A percentile compares a stretch with the other conserved stretches of the same genome.
Conservation (phyloP, 805 yeast species). For the Naumovozyma baii region DNA sequence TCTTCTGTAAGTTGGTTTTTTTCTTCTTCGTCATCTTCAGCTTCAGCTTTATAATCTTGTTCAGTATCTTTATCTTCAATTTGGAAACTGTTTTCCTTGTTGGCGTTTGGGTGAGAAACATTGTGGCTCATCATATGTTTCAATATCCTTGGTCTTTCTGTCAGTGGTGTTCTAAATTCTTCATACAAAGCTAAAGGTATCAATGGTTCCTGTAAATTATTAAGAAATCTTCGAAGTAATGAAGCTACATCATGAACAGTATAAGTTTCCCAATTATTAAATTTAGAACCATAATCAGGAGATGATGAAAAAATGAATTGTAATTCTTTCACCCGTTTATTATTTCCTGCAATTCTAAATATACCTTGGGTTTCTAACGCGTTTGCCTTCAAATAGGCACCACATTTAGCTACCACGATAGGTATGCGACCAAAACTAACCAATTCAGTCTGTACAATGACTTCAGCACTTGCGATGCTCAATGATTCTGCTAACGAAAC, state of each 20-base stretch:
- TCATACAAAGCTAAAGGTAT: conserved; percentile 73
- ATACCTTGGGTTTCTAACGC: conserved; percentile 82
- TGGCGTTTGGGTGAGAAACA: conserved; percentile 31
- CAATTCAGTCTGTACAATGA: conserved; percentile 48
- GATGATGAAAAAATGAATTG: conserved; percentile 78
- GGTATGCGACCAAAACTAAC: conserved; percentile 85
- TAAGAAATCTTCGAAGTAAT: conserved; percentile 72
- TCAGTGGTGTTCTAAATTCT: conserved; percentile 66
- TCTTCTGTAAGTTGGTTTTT: conserved; percentile 9
- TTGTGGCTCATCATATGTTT: conserved; percentile 47
- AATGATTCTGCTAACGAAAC: conserved; percentile 65
- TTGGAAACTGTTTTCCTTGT: conserved; percentile 19
- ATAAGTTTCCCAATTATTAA: conserved; percentile 78
- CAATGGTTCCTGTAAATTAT: conserved; percentile 84
- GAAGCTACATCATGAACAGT: conserved; percentile 97
- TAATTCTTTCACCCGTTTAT: conserved; percentile 75
- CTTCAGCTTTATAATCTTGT: not conserved
- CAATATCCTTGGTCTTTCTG: conserved; percentile 52
- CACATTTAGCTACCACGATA: conserved; percentile 90
- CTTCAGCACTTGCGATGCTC: conserved; percentile 56
- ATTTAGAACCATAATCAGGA: conserved; percentile 80
- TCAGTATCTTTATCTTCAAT: conserved; percentile 10
- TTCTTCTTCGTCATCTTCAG: conserved; percentile 3
- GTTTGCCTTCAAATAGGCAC: conserved; percentile 68
- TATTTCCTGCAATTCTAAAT: conserved; percentile 86